Percentiles rank a stretch among this genome's conserved stretches.
Evolutionary conservation across 2,329 filamentous ascomycete species (phyloP).

Genomic region (Ophioceras dolichostomum): DNA sequence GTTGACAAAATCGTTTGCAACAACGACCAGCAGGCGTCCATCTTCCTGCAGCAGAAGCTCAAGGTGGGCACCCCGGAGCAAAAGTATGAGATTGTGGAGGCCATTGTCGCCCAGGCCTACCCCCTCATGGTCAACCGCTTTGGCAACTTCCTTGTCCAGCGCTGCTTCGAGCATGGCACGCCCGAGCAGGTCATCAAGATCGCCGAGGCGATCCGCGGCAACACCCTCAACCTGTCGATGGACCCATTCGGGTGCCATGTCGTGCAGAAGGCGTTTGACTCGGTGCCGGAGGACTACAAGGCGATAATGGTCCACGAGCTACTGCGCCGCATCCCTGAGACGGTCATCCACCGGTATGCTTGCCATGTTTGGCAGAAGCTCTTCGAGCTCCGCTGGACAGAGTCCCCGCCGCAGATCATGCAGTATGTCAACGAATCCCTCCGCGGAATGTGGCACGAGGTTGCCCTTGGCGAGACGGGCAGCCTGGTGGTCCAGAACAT

Average conservation of each 20-base stretch:
- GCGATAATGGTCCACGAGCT: slow-evolving; percentile 98
- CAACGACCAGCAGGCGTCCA: slow-evolving; percentile 97
- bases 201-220: slow-evolving; percentile 85
- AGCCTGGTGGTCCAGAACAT: slow-evolving; percentile 99
- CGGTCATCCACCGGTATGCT: slow-evolving; percentile 95
- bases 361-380: slow-evolving; percentile 99
- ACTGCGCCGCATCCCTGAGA: slow-evolving; percentile 88
- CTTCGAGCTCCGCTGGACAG: slow-evolving; percentile 92
- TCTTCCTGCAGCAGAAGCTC: slow-evolving; percentile 97
- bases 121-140: slow-evolving; percentile 97
- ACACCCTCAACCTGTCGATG: slow-evolving; percentile 91
- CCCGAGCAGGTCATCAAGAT: slow-evolving; percentile 91
- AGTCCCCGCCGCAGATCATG: slow-evolving; percentile 96
- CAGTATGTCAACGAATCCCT: slow-evolving; percentile 93
- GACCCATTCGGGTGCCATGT: slow-evolving; percentile 98
- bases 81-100: slow-evolving; percentile 94
- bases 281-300: slow-evolving; percentile 94
- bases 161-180: slow-evolving; percentile 96
- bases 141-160: slow-evolving; percentile 95
- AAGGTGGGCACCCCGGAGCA: slow-evolving; percentile 92
- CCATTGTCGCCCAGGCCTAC: slow-evolving; percentile 90
- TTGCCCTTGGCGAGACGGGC: slow-evolving; percentile 91
- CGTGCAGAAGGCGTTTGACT: slow-evolving; percentile 97
- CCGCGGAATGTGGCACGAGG: slow-evolving; percentile 96
- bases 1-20: slow-evolving; percentile 99